These are phyloP conservation scores for Tricholoma saponaceum DNA, from an alignment of 768 basidiomycete species.

Conservation along the genomic window DNA sequence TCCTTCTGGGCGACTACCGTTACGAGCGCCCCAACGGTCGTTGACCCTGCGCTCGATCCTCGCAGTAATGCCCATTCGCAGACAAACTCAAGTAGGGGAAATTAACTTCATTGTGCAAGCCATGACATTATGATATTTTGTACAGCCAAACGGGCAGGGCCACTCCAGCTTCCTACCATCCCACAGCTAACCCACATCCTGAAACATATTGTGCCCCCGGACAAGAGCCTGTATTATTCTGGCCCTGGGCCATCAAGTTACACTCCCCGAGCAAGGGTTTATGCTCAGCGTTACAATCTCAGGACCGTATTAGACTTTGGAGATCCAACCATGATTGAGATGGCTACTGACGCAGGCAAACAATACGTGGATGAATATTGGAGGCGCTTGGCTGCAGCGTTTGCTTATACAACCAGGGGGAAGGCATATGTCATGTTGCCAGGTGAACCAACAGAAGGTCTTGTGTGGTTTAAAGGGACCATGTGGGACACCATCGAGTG, in stretches of 20 bases:
- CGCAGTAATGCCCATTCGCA: background rate
- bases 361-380: background rate
- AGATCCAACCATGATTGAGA: too few relatives aligned
- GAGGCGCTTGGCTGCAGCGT: background rate
- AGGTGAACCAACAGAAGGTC: background rate
- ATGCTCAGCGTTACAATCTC: background rate
- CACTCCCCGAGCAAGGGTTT: too few relatives aligned
- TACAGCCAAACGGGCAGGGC: background rate
- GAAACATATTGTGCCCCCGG: too few relatives aligned
- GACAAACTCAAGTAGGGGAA: background rate
- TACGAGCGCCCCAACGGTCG: background rate
- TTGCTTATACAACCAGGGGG: background rate
- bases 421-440: background rate
- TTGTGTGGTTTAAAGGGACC: constrained; percentile 2
- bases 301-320: background rate
- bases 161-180: too few relatives aligned
- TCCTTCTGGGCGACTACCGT: background rate
- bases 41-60: background rate
- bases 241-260: too few relatives aligned
- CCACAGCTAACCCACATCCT: too few relatives aligned
- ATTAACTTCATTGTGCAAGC: background rate
- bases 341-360: background rate
- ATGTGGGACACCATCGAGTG: constrained; percentile 11
- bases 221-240: too few relatives aligned
- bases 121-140: background rate